Evolutionary conservation across 2,329 filamentous ascomycete genomes (phyloP).

Genomic region (Zymoseptoria crescenta): DNA sequence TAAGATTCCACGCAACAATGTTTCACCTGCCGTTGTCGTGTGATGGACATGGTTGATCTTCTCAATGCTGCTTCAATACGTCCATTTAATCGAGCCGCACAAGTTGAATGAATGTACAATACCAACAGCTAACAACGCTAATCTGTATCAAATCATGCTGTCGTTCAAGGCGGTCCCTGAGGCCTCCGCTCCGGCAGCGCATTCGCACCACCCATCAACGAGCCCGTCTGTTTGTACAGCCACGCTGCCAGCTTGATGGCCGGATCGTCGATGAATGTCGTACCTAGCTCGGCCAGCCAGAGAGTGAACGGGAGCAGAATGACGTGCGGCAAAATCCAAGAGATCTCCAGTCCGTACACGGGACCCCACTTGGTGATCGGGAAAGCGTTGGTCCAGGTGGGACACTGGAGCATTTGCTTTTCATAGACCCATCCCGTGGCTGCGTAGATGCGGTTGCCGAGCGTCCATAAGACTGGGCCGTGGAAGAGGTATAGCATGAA

Average conservation of each 20-base stretch:
- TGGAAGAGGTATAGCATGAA: slow-evolving; percentile 59
- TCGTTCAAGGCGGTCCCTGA: not conserved
- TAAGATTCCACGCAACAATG: too few species aligned
- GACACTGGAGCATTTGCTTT: slow-evolving; percentile 44
- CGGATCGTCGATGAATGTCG: slow-evolving; percentile 51
- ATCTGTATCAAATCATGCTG: not conserved
- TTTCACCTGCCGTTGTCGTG: too few species aligned
- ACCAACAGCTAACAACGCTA: not conserved
- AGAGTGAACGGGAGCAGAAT: slow-evolving; percentile 54
- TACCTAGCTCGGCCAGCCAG: slow-evolving; percentile 51
- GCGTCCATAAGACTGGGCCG: slow-evolving; percentile 51
- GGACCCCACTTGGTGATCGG: slow-evolving; percentile 50
- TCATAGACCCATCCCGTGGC: slow-evolving; percentile 50
- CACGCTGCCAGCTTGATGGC: slow-evolving; percentile 51
- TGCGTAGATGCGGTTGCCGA: slow-evolving; percentile 58
- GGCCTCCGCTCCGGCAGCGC: not conserved
- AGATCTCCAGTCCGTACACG: slow-evolving; percentile 50
- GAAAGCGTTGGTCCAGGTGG: slow-evolving; percentile 50
- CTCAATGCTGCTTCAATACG: too few species aligned
- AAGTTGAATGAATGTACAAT: not conserved
- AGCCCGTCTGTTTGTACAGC: slow-evolving; percentile 44
- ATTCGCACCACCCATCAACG: not conserved
- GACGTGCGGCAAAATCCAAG: slow-evolving; percentile 53
- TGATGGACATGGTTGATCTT: too few species aligned
- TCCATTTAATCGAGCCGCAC: not conserved